A percentile compares a stretch with the other conserved stretches of the same genome.
These are phyloP conservation scores for Hymenoscyphus fructigenus DNA, from an alignment of 2,329 filamentous ascomycete genomes.

Conservation along the genomic window DNA sequence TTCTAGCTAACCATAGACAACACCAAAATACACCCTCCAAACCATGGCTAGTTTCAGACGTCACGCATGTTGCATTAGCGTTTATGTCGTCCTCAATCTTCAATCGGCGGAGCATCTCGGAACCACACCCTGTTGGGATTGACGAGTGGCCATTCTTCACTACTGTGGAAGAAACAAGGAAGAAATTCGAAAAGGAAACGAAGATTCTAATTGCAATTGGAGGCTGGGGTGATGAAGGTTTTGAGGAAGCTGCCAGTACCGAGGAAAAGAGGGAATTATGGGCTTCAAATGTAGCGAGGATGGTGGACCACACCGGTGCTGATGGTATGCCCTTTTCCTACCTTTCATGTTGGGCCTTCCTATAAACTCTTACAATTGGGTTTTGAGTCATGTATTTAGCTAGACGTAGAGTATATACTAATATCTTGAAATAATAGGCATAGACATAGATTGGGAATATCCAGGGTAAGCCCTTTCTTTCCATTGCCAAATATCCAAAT, in stretches of 20 bases:
- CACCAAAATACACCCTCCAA: conserved; percentile 27
- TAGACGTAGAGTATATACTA: neutral
- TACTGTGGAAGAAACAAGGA: conserved; percentile 39
- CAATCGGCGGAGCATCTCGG: conserved; percentile 38
- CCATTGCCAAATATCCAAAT: neutral
- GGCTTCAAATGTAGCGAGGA: conserved; percentile 61
- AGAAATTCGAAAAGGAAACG: conserved; percentile 50
- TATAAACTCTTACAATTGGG: neutral
- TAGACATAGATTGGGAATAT: conserved; percentile 54
- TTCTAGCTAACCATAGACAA: conserved; percentile 28
- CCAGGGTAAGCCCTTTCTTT: conserved; percentile 38
- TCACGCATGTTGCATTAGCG: conserved; percentile 59
- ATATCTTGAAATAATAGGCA: conserved; percentile 15
- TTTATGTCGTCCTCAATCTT: conserved; percentile 56
- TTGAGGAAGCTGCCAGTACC: conserved; percentile 55
- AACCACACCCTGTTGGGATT: neutral
- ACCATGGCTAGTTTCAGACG: conserved; percentile 35
- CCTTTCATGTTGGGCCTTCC: neutral
- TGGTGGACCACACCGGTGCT: conserved; percentile 61
- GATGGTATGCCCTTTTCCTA: conserved; percentile 49
- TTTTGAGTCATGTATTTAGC: neutral
- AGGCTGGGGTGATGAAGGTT: conserved; percentile 71
- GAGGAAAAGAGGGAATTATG: conserved; percentile 55
- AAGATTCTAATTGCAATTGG: conserved; percentile 71
- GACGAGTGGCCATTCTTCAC: conserved; percentile 50